Conservation (phyloP, 331 rosid genomes). For the Prunus yedoensis region DNA sequence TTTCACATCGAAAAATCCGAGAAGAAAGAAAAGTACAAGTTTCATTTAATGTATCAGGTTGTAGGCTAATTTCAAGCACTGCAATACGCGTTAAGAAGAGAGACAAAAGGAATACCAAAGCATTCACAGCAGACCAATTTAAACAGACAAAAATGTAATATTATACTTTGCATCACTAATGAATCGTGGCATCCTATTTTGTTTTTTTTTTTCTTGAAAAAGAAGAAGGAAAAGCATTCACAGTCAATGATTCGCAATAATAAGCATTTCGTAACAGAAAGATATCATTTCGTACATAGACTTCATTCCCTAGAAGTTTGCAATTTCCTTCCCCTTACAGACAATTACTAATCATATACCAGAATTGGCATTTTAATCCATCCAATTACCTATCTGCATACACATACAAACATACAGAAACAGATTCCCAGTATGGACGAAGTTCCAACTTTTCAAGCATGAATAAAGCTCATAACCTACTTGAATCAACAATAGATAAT, state of each 20-base stretch:
- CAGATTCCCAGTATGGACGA: not conserved
- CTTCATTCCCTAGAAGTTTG: not conserved
- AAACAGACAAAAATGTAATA: not conserved
- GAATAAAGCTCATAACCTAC: constrained; percentile 40
- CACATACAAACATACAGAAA: not conserved
- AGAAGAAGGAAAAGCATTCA: not conserved
- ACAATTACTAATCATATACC: not conserved
- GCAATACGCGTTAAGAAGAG: not conserved
- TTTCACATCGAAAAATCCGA: not conserved
- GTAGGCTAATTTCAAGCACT: not conserved
- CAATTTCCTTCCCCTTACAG: not conserved
- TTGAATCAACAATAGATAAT: constrained; percentile 90
- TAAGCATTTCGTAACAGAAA: no score
- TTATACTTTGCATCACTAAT: not conserved
- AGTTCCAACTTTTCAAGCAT: not conserved
- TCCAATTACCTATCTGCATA: not conserved
- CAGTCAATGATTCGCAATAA: no score
- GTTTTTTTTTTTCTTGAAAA: not conserved
- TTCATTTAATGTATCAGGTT: not conserved
- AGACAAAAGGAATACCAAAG: not conserved
- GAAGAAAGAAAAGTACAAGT: not conserved
- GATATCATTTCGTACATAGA: not conserved
- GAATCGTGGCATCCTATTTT: not conserved
- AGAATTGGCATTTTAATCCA: not conserved
- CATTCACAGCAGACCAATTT: not conserved